These are phyloP conservation scores for Pyrenophora seminiperda DNA, from an alignment of 2,329 filamentous ascomycete species.

Conservation along the genomic window DNA sequence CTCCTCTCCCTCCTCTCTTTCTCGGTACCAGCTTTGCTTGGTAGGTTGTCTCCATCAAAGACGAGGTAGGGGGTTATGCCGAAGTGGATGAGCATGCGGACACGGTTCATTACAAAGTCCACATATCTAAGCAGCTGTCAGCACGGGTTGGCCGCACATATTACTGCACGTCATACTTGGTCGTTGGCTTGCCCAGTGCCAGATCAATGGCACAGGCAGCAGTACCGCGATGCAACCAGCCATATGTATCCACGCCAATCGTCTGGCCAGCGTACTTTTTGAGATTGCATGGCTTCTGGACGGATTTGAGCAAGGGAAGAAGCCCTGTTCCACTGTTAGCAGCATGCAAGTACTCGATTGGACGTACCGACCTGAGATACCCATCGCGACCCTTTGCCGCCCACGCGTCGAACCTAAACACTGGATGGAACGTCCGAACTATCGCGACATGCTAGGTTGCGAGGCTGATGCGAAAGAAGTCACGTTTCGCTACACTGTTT, in stretches of 20 bases:
- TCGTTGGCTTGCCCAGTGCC: slow-evolving; percentile 84
- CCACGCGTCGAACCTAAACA: slow-evolving; percentile 35
- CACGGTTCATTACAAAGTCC: slow-evolving; percentile 85
- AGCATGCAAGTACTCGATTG: slow-evolving; percentile 23
- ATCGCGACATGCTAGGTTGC: slow-evolving; percentile 26
- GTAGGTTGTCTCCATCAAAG: slow-evolving; percentile 93
- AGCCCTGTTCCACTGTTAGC: slow-evolving; percentile 65
- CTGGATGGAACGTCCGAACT: slow-evolving; percentile 19
- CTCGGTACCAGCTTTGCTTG: slow-evolving; percentile 90
- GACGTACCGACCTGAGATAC: slow-evolving; percentile 45
- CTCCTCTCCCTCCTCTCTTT: slow-evolving; percentile 74
- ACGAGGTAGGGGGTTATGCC: slow-evolving; percentile 93
- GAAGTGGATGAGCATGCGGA: slow-evolving; percentile 92
- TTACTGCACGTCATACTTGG: slow-evolving; percentile 64
- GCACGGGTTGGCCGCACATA: background rate
- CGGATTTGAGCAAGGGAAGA: slow-evolving; percentile 90
- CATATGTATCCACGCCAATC: slow-evolving; percentile 94
- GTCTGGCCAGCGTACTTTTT: slow-evolving; percentile 88
- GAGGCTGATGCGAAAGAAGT: background rate
- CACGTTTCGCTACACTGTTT: slow-evolving; percentile 4
- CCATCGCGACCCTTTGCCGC: slow-evolving; percentile 44
- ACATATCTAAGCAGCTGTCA: slow-evolving; percentile 69
- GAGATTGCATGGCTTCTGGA: slow-evolving; percentile 84
- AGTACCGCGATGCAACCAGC: slow-evolving; percentile 94
- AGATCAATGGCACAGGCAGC: slow-evolving; percentile 90